Base-by-base conservation (phyloP, 192 early-diverging fungal genomes). In the Umbelopsis vinacea region DNA sequence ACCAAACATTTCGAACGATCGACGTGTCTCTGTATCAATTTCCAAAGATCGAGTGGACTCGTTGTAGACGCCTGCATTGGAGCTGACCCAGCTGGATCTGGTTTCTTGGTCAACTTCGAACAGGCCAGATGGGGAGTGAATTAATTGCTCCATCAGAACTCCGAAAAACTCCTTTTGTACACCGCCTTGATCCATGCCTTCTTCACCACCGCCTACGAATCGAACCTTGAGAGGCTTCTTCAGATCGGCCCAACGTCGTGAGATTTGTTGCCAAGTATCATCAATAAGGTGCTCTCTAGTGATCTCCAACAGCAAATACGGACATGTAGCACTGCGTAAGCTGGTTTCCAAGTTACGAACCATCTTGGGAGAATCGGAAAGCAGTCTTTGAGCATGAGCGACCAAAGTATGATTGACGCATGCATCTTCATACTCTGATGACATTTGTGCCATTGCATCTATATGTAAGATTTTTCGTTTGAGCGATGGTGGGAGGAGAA, bases 81-180 rank as follows among this genome's bases (percentile, higher is more conserved):
- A 77, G 50, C 93, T 90, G 38, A 96, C 85, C 96, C 96, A 97
- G 73, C 86, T 82, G n/a, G 76, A 79, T 38, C 87, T 86, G 2
- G 90, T 92, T n/a, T 87, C 82, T 5, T 78, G 69, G 53, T 88
- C 80, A 35, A 82, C 60, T 23, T 77, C 80, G 83, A 97, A 98
- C 71, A 96, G 80, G 2, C 94, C 94, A 73, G 87, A 84, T n/a
- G 84, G 77, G 0, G 91, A 88, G 54, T 90, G 83, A 75, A 98
- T 76, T 37, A 97, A 83, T 72, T 88, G 79, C 22, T 85, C 84
- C 38, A 97, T 76, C 47, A 98, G 69, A 22, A 91, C 85, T 50
- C 93, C 91, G 75, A 96, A 96, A 78, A 95, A 94, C 80, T 98
- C 97, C 80, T 98, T 98, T 47, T 96, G 95, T 19, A 98, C 95